Evolutionary conservation across 495 filamentous ascomycete genomes (phyloP).

Genomic region (Aspergillus indologenus): DNA sequence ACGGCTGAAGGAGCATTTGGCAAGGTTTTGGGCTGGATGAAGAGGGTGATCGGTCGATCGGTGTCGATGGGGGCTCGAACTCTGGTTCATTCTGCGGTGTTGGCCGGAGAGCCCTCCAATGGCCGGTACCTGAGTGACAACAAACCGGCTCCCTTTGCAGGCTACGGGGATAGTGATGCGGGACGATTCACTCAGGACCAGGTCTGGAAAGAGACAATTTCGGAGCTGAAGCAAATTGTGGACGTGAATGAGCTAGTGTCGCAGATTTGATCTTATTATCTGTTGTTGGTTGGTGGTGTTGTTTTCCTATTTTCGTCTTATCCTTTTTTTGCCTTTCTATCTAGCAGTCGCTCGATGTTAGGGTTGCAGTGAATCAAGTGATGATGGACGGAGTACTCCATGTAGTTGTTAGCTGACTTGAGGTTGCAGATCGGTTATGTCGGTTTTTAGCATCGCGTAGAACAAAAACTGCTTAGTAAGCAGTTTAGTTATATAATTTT

Average conservation of each 20-base stretch:
- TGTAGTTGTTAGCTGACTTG: no score
- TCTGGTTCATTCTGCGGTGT: slow-evolving; percentile 11
- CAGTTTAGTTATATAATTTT: no score
- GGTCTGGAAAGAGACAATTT: slow-evolving; percentile 8
- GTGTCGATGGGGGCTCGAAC: slow-evolving; percentile 7
- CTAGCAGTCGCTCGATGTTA: no score
- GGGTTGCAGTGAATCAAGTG: no score
- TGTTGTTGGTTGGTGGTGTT: no score
- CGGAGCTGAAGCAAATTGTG: slow-evolving; percentile 4
- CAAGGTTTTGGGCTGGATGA: not conserved
- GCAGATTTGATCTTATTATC: not conserved
- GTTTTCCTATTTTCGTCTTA: no score
- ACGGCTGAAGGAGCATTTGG: slow-evolving; percentile 1
- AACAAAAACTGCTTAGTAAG: no score
- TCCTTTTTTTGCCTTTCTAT: no score
- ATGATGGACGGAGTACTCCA: no score
- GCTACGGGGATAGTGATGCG: not conserved
- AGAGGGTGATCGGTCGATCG: slow-evolving; percentile 6
- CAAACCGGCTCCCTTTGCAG: slow-evolving; percentile 10
- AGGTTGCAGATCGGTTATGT: no score
- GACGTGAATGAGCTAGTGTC: slow-evolving; percentile 22
- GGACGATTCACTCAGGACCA: not conserved
- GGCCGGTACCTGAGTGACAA: slow-evolving; percentile 24
- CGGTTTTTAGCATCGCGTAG: no score
- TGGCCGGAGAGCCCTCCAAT: slow-evolving; percentile 9